phyloP scores from a whole-genome alignment of 2,329 filamentous ascomycete genomes.

The Moelleriella libera region DNA sequence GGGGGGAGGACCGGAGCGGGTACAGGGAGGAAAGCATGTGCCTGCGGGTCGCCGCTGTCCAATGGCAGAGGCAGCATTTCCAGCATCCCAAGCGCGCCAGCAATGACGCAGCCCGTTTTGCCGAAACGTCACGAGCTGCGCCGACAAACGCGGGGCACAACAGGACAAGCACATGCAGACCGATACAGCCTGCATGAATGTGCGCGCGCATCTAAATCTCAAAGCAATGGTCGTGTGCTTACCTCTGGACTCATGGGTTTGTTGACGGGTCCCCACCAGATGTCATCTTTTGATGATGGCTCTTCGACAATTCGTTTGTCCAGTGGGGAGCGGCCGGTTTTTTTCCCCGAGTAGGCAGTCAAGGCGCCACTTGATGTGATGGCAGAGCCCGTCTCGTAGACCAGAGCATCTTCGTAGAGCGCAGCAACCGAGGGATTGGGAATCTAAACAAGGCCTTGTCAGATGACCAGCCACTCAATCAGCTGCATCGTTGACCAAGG shows the following conservation, averaged over 20 bases:
- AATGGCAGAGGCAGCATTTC: conserved; percentile 1
- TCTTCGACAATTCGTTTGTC: conserved; percentile 98
- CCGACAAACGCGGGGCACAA: not conserved
- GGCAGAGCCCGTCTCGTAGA: conserved; percentile 91
- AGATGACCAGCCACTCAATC: not conserved
- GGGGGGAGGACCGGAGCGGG: not conserved
- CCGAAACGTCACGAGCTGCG: not conserved
- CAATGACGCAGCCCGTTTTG: not conserved
- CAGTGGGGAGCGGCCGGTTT: conserved; percentile 90
- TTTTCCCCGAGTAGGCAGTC: conserved; percentile 94
- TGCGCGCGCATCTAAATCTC: not conserved
- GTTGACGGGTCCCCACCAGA: conserved; percentile 99
- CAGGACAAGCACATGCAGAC: not conserved
- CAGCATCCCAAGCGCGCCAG: not conserved
- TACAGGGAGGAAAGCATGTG: conserved; percentile 1
- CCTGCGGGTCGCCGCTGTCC: not conserved
- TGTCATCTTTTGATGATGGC: conserved; percentile 70
- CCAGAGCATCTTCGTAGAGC: conserved; percentile 94
- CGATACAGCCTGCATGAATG: not conserved
- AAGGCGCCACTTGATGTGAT: conserved; percentile 92
- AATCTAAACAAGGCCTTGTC: conserved; percentile 26
- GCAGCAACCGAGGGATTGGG: conserved; percentile 92
- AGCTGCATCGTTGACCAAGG: not conserved
- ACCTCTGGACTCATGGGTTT: conserved; percentile 97
- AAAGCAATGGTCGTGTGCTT: conserved; percentile 1